A percentile compares a stretch with the other conserved stretches of the same genome.
Conservation (phyloP, 441 rosid genomes). For the Isatis lusitanica region DNA sequence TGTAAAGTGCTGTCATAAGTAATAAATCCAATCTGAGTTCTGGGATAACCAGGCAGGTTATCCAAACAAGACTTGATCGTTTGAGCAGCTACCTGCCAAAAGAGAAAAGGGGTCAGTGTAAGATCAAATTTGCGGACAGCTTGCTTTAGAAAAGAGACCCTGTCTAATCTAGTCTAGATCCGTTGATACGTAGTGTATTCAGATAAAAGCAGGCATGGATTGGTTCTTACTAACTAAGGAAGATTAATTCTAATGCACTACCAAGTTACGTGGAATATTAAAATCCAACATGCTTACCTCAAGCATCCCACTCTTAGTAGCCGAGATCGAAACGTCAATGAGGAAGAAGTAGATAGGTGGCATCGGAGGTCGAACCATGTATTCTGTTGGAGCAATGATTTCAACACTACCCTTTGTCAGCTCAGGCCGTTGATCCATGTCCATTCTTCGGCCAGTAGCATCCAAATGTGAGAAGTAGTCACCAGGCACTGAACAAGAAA, state of each 20-base stretch:
- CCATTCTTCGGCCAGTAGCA: constrained; percentile 89
- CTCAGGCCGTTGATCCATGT: constrained; percentile 95
- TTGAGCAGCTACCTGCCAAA: constrained; percentile 80
- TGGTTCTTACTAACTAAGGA: background rate
- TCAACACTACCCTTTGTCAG: constrained; percentile 94
- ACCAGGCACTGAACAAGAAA: constrained; percentile 73
- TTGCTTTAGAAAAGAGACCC: constrained; percentile 2
- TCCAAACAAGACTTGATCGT: constrained; percentile 95
- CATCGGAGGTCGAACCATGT: constrained; percentile 99
- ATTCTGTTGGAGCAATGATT: constrained; percentile 96
- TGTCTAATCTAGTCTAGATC: constrained; percentile 4
- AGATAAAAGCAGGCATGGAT: background rate
- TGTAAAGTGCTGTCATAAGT: constrained; percentile 98
- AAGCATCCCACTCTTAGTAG: constrained; percentile 90
- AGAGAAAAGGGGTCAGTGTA: constrained; percentile 10
- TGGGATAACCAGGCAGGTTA: constrained; percentile 90
- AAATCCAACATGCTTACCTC: constrained; percentile 65
- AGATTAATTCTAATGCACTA: constrained; percentile 2
- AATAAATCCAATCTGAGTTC: constrained; percentile 98
- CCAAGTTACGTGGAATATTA: constrained; percentile 4
- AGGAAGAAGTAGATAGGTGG: constrained; percentile 95
- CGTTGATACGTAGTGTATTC: background rate
- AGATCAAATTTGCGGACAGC: constrained; percentile 8
- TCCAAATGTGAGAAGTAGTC: constrained; percentile 94
- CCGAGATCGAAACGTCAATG: constrained; percentile 90